Evolutionary conservation across 495 filamentous ascomycete genomes (phyloP).

Genomic region (Echria macrotheca): DNA sequence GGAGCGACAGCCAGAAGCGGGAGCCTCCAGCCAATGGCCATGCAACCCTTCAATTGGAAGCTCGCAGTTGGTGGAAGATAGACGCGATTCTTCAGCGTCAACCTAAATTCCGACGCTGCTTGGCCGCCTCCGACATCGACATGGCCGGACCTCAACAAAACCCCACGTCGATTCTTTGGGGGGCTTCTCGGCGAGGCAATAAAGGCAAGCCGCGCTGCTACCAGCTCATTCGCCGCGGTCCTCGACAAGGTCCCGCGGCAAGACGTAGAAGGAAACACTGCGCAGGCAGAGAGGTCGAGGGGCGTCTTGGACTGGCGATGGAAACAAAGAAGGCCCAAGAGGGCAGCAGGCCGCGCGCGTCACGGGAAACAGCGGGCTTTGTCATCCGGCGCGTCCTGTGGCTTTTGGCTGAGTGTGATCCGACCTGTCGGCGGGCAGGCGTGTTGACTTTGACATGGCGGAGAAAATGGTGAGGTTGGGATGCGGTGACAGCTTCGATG

Average conservation of each 20-base stretch:
- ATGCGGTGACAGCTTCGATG: conserved; percentile 8
- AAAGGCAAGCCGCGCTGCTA: too few species aligned
- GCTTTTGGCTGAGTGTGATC: background rate
- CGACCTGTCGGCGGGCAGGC: background rate
- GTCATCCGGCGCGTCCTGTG: background rate
- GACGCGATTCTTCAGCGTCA: too few species aligned
- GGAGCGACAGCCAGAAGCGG: background rate
- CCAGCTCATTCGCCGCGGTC: too few species aligned
- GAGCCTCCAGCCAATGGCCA: background rate
- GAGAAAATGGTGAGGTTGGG: conserved; percentile 15
- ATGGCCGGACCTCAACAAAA: background rate
- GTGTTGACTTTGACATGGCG: conserved; percentile 1
- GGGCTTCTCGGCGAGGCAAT: too few species aligned
- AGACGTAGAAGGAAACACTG: too few species aligned
- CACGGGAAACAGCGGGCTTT: background rate
- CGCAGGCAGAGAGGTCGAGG: too few species aligned
- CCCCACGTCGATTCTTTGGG: background rate
- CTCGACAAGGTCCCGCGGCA: too few species aligned
- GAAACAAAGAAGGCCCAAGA: background rate
- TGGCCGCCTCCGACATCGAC: background rate
- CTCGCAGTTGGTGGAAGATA: conserved; percentile 3
- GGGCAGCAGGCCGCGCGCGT: conserved; percentile 1
- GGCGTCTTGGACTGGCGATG: background rate
- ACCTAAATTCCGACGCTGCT: too few species aligned
- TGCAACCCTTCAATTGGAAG: background rate